phyloP scores from a whole-genome alignment of 176 grass and related monocot species.

The Guadua angustifolia region DNA sequence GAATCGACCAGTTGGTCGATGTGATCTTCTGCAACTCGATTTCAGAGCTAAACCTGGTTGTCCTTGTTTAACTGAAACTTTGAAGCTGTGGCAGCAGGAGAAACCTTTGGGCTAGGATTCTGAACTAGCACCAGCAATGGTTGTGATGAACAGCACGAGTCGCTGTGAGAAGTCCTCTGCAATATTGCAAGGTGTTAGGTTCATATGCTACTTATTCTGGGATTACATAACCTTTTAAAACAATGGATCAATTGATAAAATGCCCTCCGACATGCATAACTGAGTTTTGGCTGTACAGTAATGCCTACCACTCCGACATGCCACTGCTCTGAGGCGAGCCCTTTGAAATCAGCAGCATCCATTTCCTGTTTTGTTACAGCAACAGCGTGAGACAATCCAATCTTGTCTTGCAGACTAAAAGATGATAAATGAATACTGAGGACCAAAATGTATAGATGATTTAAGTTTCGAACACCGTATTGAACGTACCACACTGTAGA shows the following conservation, averaged over 20 bases:
- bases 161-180: constrained; percentile 53
- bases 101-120: constrained; percentile 55
- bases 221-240: background rate
- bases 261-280: background rate
- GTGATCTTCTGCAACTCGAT: background rate
- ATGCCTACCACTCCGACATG: constrained; percentile 88
- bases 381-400: background rate
- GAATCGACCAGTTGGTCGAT: constrained; percentile 30
- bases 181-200: constrained; percentile 36
- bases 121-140: constrained; percentile 80
- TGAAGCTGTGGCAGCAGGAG: constrained; percentile 6
- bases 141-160: constrained; percentile 45
- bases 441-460: background rate
- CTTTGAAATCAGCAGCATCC: constrained; percentile 74
- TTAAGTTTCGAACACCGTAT: background rate
- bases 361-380: constrained; percentile 66
- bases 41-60: constrained; percentile 31
- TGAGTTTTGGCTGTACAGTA: constrained; percentile 5
- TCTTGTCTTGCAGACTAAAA: background rate
- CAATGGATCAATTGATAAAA: too few species aligned
- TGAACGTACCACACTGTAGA: constrained; percentile 89
- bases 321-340: constrained; percentile 85
- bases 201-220: background rate
- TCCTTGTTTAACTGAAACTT: constrained; percentile 44
- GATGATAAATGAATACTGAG: background rate